phyloP scores from a whole-genome alignment of 805 yeast genomes.

The Kazachstania bromeliacearum region DNA sequence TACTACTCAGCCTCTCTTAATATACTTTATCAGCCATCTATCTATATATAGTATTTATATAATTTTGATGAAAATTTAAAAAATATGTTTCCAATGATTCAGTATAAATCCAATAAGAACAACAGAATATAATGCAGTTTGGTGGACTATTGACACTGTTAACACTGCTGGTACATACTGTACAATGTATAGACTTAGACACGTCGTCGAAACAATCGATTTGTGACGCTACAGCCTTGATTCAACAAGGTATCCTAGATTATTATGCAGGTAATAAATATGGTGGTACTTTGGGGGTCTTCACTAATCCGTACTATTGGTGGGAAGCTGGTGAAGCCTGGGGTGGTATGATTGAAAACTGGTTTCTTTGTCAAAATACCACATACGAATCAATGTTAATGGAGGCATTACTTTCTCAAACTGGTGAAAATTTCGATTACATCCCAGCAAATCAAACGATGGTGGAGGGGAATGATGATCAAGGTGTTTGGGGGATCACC shows the following conservation, averaged over 20 bases:
- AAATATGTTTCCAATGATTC: too few species aligned
- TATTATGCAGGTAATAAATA: constrained; percentile 51
- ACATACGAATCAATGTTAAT: constrained; percentile 50
- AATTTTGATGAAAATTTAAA: too few species aligned
- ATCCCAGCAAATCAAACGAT: constrained; percentile 54
- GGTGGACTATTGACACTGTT: not conserved
- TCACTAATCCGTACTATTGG: constrained; percentile 68
- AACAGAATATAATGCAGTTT: too few species aligned
- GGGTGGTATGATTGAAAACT: constrained; percentile 58
- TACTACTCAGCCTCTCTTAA: not conserved
- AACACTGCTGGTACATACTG: not conserved
- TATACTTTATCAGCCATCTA: not conserved
- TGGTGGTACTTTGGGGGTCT: constrained; percentile 69
- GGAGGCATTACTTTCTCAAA: constrained; percentile 39
- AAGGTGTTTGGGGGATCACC: constrained; percentile 60
- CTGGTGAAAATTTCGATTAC: constrained; percentile 41
- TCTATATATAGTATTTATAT: not conserved
- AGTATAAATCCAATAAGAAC: too few species aligned
- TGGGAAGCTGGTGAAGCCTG: constrained; percentile 87
- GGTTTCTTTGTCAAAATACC: constrained; percentile 59
- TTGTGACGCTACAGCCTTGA: constrained; percentile 44
- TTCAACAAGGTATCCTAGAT: constrained; percentile 55
- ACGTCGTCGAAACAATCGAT: constrained; percentile 37
- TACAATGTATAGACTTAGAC: constrained; percentile 34
- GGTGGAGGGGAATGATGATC: constrained; percentile 68